Evolutionary conservation across 208 protist genomes (phyloP).

Genomic region (Trypanosoma lewisi): DNA sequence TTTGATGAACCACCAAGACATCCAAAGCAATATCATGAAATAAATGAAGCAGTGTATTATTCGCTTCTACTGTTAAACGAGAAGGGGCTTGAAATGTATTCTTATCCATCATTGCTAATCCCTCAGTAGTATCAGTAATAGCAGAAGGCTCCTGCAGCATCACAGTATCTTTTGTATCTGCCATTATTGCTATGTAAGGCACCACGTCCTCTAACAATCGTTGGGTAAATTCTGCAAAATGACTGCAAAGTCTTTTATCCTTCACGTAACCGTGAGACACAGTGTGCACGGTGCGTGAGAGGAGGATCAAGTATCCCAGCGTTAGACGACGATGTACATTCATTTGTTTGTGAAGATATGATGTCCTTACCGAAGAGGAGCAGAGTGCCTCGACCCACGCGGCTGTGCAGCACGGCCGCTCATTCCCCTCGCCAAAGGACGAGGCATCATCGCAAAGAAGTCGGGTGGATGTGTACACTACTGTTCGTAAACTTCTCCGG

Average conservation of each 20-base stretch:
- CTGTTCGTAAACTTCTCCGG: slow-evolving; percentile 21
- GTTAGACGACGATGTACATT: slow-evolving; percentile 45
- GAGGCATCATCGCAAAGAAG: slow-evolving; percentile 62
- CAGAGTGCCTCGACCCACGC: slow-evolving; percentile 65
- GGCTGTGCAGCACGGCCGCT: slow-evolving; percentile 61
- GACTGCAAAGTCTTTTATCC: slow-evolving; percentile 44
- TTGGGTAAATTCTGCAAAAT: slow-evolving; percentile 39
- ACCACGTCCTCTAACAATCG: slow-evolving; percentile 36
- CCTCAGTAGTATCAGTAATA: neutral
- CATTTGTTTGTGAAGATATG: slow-evolving; percentile 14
- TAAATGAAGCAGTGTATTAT: slow-evolving; percentile 61
- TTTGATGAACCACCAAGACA: slow-evolving; percentile 38
- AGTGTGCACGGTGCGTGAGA: slow-evolving; percentile 51
- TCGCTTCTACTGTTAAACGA: slow-evolving; percentile 54
- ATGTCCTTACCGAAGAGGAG: neutral
- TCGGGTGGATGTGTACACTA: slow-evolving; percentile 54
- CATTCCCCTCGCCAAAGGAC: slow-evolving; percentile 76
- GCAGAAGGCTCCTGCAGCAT: neutral
- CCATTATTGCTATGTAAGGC: slow-evolving; percentile 37
- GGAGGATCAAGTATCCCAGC: slow-evolving; percentile 60
- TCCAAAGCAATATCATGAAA: slow-evolving; percentile 55
- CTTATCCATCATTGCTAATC: neutral
- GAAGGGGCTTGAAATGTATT: slow-evolving; percentile 24
- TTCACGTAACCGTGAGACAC: slow-evolving; percentile 17
- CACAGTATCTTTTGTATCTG: slow-evolving; percentile 30